phyloP scores from a whole-genome alignment of 192 early-diverging fungal species.

The Coemansia sp. region DNA sequence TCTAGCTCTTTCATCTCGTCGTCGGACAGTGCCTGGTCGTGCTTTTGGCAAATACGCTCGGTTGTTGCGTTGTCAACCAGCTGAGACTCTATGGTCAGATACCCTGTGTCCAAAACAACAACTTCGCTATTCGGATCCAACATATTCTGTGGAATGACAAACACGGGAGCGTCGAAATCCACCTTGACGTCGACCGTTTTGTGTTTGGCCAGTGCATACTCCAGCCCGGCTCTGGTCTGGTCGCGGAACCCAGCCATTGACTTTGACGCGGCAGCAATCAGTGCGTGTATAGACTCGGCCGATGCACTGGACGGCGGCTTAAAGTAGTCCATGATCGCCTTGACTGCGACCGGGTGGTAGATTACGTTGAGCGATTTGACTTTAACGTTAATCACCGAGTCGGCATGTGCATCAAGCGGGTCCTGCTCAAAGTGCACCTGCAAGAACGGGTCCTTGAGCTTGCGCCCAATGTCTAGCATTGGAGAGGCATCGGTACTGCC shows the following conservation, averaged over 20 bases:
- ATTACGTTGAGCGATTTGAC: conserved; percentile 90
- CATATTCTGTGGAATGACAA: conserved; percentile 80
- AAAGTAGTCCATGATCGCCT: conserved; percentile 78
- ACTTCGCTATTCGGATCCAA: conserved; percentile 61
- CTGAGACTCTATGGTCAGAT: conserved; percentile 85
- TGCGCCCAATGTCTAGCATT: conserved; percentile 8
- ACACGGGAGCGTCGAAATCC: conserved; percentile 96
- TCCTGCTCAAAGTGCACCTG: conserved; percentile 74
- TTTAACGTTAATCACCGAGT: conserved; percentile 77
- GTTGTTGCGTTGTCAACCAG: conserved; percentile 69
- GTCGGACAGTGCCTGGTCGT: conserved; percentile 58
- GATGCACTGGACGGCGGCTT: conserved; percentile 71
- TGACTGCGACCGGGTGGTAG: conserved; percentile 78
- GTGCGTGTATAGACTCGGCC: conserved; percentile 71
- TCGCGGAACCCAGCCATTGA: conserved; percentile 83
- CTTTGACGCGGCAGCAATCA: conserved; percentile 76
- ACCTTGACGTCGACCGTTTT: conserved; percentile 87
- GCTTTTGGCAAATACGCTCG: conserved; percentile 66
- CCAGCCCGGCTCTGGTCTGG: conserved; percentile 85
- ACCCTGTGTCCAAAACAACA: conserved; percentile 89
- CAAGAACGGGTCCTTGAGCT: conserved; percentile 49
- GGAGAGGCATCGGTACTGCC: background rate
- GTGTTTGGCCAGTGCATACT: conserved; percentile 84
- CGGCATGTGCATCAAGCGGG: conserved; percentile 86
- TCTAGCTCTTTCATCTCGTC: conserved; percentile 74